phyloP scores from a whole-genome alignment of 75 land plant species.

The Picea sitchensis region DNA sequence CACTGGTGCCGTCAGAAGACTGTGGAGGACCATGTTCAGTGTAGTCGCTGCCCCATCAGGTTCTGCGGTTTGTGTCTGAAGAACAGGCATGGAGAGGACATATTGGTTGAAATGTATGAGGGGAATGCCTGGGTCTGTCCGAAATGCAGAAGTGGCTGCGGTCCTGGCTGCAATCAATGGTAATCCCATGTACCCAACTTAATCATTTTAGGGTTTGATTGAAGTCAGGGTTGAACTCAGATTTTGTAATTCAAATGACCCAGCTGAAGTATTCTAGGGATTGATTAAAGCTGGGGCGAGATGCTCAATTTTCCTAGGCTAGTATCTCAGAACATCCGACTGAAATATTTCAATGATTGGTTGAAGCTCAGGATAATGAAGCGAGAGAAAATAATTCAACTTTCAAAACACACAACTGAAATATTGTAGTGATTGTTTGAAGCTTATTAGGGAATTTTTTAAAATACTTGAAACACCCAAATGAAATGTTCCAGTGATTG shows the following conservation, averaged over 20 bases:
- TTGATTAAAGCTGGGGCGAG: neutral
- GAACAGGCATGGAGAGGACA: slow-evolving; percentile 39
- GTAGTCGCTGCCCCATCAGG: slow-evolving; percentile 18
- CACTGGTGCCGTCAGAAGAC: slow-evolving; percentile 54
- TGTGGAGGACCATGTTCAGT: slow-evolving; percentile 29
- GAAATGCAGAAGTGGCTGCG: slow-evolving; percentile 47
- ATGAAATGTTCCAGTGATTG: too few species aligned
- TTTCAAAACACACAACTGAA: too few species aligned
- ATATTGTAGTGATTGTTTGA: too few species aligned
- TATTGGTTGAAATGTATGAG: slow-evolving; percentile 25
- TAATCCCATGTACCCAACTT: slow-evolving; percentile 3
- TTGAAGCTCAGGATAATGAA: neutral
- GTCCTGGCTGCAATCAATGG: slow-evolving; percentile 44
- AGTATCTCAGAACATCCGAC: neutral
- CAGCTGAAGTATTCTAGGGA: neutral
- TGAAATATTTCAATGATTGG: neutral
- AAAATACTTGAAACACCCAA: too few species aligned
- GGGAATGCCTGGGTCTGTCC: slow-evolving; percentile 40
- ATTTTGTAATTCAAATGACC: too few species aligned
- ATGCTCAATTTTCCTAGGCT: too few species aligned
- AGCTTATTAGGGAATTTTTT: too few species aligned
- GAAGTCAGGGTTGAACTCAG: too few species aligned
- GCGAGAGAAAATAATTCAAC: neutral
- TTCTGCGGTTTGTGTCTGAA: slow-evolving; percentile 38
- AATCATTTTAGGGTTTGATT: too few species aligned